A percentile compares a stretch with the other conserved stretches of the same genome.
phyloP scores from a whole-genome alignment of 2,329 filamentous ascomycete genomes.

The Elsinoe ampelina region DNA sequence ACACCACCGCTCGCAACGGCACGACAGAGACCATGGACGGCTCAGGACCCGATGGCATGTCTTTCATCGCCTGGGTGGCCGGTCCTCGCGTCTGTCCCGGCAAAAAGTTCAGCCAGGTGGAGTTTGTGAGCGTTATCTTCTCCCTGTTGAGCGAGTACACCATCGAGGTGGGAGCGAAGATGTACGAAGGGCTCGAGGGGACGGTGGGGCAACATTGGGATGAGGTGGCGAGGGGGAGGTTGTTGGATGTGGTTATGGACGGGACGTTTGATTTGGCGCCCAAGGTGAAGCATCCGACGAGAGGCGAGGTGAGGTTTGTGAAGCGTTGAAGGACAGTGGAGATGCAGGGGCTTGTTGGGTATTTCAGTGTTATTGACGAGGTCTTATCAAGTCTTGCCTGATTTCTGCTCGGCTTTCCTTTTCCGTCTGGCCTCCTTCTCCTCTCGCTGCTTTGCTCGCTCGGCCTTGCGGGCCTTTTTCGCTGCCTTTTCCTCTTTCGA shows the following conservation, averaged over 20 bases:
- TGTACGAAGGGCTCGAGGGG: neutral
- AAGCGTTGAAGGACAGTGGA: neutral
- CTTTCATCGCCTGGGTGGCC: slow-evolving; percentile 40
- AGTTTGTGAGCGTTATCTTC: slow-evolving; percentile 41
- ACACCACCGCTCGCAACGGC: slow-evolving; percentile 16
- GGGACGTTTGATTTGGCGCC: neutral
- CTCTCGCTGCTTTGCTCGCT: neutral
- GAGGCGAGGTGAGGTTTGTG: neutral
- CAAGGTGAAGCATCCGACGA: neutral
- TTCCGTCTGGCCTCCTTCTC: slow-evolving; percentile 3
- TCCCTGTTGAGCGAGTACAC: slow-evolving; percentile 22
- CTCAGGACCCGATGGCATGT: slow-evolving; percentile 21
- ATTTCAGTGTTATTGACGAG: neutral
- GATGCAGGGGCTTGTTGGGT: neutral
- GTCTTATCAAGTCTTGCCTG: neutral
- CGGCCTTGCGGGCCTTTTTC: neutral
- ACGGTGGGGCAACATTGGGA: neutral
- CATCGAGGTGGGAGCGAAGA: neutral
- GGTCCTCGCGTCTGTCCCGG: slow-evolving; percentile 45
- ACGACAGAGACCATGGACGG: neutral
- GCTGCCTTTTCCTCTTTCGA: neutral
- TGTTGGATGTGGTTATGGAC: neutral
- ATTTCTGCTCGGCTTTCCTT: neutral
- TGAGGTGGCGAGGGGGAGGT: neutral
- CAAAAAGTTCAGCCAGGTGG: slow-evolving; percentile 47